Conservation (phyloP, 768 basidiomycete genomes). For the Tricholoma sp. region DNA sequence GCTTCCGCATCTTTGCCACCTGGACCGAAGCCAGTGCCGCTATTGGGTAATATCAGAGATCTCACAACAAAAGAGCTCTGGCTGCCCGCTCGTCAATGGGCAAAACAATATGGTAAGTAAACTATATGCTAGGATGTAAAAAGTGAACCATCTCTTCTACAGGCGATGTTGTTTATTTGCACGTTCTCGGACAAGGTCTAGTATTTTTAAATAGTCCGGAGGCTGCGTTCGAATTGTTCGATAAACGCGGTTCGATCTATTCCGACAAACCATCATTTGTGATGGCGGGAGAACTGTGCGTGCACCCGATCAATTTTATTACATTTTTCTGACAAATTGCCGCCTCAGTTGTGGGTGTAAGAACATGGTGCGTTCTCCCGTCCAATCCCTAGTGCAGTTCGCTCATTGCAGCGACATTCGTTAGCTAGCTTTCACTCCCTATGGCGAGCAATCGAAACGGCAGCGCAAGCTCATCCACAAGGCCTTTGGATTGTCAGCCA, state of each 20-base stretch:
- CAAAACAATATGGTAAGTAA: constrained; percentile 53
- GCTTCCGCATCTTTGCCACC: constrained; percentile 48
- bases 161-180: constrained; percentile 65
- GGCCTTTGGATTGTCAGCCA: constrained; percentile 48
- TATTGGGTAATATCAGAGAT: constrained; percentile 62
- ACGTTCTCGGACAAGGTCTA: constrained; percentile 61
- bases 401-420: neutral
- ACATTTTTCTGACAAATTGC: constrained; percentile 5
- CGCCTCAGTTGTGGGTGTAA: constrained; percentile 52
- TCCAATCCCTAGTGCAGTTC: neutral
- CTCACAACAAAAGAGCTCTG: constrained; percentile 59
- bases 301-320: constrained; percentile 13
- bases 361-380: constrained; percentile 46
- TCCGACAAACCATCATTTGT: constrained; percentile 67
- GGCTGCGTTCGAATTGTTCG: constrained; percentile 58
- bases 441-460: constrained; percentile 57
- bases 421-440: constrained; percentile 61
- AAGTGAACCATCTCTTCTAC: constrained; percentile 4
- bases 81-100: constrained; percentile 59
- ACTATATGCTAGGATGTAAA: neutral
- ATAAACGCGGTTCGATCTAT: constrained; percentile 66
- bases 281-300: constrained; percentile 70
- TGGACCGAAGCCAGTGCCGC: constrained; percentile 60
- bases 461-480: constrained; percentile 66
- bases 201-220: constrained; percentile 63